Percentiles rank a stretch among this genome's conserved stretches.
These are phyloP conservation scores for Gnomoniopsis sp. DNA, from an alignment of 2,329 filamentous ascomycete species.

Conservation along the genomic window DNA sequence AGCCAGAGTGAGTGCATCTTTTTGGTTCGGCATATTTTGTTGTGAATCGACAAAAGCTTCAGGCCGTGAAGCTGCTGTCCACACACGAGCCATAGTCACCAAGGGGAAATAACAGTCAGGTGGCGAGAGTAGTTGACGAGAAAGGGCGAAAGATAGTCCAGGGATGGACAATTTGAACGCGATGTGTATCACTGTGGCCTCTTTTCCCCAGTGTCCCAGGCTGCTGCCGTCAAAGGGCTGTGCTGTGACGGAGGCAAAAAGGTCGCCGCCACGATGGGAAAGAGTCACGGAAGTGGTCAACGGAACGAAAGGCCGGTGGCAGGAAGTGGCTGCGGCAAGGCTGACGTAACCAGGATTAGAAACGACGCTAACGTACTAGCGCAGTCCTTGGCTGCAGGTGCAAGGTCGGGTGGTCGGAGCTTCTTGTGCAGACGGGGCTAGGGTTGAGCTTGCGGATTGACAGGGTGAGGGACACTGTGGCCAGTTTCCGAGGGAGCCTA, in stretches of 20 bases:
- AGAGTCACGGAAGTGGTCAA: constrained; percentile 8
- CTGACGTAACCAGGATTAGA: constrained; percentile 28
- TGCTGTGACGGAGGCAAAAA: background rate
- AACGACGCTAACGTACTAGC: constrained; percentile 16
- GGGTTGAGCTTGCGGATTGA: background rate
- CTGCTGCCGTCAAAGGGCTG: constrained; percentile 14
- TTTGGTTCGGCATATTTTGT: constrained; percentile 33
- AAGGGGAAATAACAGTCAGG: constrained; percentile 26
- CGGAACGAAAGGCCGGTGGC: constrained; percentile 1
- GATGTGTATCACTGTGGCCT: background rate
- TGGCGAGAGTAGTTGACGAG: constrained; percentile 26
- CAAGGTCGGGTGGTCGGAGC: constrained; percentile 21
- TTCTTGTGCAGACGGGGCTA: constrained; percentile 1
- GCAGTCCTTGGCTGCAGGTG: constrained; percentile 16
- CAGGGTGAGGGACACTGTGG: constrained; percentile 21
- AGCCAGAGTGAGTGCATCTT: constrained; percentile 9
- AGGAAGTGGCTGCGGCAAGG: constrained; percentile 19
- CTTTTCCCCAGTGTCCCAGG: background rate
- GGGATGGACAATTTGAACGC: background rate
- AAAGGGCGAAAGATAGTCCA: background rate
- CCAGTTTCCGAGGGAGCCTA: constrained; percentile 14
- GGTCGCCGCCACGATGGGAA: background rate
- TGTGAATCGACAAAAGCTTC: constrained; percentile 47
- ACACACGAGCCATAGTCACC: constrained; percentile 57
- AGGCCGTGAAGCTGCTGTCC: constrained; percentile 56